phyloP scores from a whole-genome alignment of 2,329 filamentous ascomycete species.

The Fusarium sublunatum region DNA sequence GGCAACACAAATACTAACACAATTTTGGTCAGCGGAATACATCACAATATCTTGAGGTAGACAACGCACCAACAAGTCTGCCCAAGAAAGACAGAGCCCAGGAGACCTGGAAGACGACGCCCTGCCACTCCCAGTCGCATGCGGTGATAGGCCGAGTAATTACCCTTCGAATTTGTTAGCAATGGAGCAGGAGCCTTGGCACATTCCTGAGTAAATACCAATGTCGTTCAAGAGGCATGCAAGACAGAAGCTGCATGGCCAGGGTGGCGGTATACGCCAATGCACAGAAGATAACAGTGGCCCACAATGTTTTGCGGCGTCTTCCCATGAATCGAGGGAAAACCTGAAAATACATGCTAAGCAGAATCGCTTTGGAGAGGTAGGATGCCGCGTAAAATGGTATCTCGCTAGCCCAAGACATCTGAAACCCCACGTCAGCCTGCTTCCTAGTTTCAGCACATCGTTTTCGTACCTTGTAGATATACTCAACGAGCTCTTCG shows the following conservation, averaged over 20 bases:
- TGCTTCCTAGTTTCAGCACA: rapidly evolving
- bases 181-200: background rate
- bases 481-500: slow-evolving; percentile 25
- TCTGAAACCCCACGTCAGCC: slow-evolving; percentile 6
- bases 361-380: slow-evolving; percentile 26
- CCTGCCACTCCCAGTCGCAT: slow-evolving; percentile 27
- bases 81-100: slow-evolving; percentile 32
- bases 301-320: slow-evolving; percentile 24
- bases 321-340: slow-evolving; percentile 28
- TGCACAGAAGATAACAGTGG: slow-evolving; percentile 9
- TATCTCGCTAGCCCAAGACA: slow-evolving; percentile 36
- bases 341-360: slow-evolving; percentile 26
- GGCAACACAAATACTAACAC: slow-evolving; percentile 22
- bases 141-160: slow-evolving; percentile 16
- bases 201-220: slow-evolving; percentile 13
- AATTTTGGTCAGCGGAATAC: background rate
- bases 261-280: slow-evolving; percentile 19
- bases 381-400: slow-evolving; percentile 32
- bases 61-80: slow-evolving; percentile 25
- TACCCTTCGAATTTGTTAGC: slow-evolving; percentile 9
- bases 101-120: slow-evolving; percentile 23
- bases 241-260: slow-evolving; percentile 30
- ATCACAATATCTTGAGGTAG: rapidly evolving
- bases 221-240: slow-evolving; percentile 29
- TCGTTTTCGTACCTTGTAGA: slow-evolving; percentile 20